These are phyloP conservation scores for Cystobasidium onofrii DNA, from an alignment of 768 basidiomycete genomes.

Conservation along the genomic window DNA sequence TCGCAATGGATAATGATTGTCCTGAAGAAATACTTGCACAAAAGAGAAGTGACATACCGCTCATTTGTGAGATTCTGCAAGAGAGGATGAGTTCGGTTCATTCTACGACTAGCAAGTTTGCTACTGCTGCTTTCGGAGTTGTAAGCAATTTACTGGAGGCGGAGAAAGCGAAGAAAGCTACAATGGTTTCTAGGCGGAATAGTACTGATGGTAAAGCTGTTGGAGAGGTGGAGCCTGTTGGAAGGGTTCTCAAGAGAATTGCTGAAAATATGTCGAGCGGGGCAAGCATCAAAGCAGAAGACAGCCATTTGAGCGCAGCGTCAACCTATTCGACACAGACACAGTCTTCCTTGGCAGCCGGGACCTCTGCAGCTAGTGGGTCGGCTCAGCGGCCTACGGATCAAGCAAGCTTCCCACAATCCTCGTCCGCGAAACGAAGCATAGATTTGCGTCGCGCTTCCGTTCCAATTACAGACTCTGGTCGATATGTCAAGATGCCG, in stretches of 20 bases:
- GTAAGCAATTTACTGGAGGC: constrained; percentile 2
- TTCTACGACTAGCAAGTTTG: not conserved
- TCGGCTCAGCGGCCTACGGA: not conserved
- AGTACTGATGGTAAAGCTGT: not conserved
- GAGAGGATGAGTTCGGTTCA: constrained; percentile 1
- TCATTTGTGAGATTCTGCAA: not conserved
- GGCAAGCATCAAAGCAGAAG: not conserved
- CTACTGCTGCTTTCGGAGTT: constrained; percentile 5
- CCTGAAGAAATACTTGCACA: constrained; percentile 4
- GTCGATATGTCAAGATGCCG: not conserved
- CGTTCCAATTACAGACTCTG: not conserved
- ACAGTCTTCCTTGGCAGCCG: too few relatives aligned
- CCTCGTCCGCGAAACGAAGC: not conserved
- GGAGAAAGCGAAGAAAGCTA: constrained; percentile 6
- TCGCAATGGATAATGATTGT: constrained; percentile 35
- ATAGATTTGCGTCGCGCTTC: not conserved
- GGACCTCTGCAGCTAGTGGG: too few relatives aligned
- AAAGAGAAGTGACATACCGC: constrained; percentile 3
- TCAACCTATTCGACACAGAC: not conserved
- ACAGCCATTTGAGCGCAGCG: not conserved
- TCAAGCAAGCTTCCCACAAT: not conserved
- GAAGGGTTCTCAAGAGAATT: not conserved
- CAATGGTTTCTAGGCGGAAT: not conserved
- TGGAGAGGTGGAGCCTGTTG: constrained; percentile 2
- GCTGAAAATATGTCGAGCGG: not conserved